Evolutionary conservation across 2,329 filamentous ascomycete genomes (phyloP).

Genomic region (Clonostachys rosea): DNA sequence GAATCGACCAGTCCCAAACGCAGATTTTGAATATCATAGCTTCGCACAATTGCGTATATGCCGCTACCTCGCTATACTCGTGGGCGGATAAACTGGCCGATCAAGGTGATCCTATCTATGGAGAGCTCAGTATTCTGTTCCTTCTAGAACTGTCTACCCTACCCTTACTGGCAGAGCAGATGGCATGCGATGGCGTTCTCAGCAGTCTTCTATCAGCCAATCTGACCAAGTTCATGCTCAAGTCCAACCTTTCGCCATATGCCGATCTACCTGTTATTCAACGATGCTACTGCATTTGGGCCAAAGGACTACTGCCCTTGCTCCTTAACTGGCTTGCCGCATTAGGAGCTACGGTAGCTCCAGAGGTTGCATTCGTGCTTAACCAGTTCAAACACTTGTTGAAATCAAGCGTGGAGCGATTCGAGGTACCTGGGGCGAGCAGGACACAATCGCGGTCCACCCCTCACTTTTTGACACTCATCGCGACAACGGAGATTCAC

Average conservation of each 20-base stretch:
- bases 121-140: slow-evolving; percentile 85
- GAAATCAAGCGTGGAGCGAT: slow-evolving; percentile 62
- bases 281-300: slow-evolving; percentile 87
- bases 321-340: slow-evolving; percentile 83
- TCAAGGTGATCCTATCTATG: slow-evolving; percentile 82
- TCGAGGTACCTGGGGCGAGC: slow-evolving; percentile 57
- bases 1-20: slow-evolving; percentile 65
- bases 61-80: slow-evolving; percentile 83
- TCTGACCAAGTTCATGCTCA: slow-evolving; percentile 72
- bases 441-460: slow-evolving; percentile 43
- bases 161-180: slow-evolving; percentile 77
- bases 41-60: slow-evolving; percentile 70
- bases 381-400: slow-evolving; percentile 85
- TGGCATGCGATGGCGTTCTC: slow-evolving; percentile 83
- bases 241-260: slow-evolving; percentile 69
- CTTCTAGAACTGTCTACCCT: slow-evolving; percentile 83
- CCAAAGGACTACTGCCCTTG: slow-evolving; percentile 79
- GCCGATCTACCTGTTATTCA: slow-evolving; percentile 63
- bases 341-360: slow-evolving; percentile 75
- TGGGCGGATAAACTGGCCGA: slow-evolving; percentile 84
- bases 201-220: slow-evolving; percentile 75
- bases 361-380: slow-evolving; percentile 81
- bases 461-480: slow-evolving; percentile 65
- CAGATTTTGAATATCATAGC: slow-evolving; percentile 68
- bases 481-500: slow-evolving; percentile 72